Conservation (phyloP, 345 rosid species). For the Corymbia maculata region DNA sequence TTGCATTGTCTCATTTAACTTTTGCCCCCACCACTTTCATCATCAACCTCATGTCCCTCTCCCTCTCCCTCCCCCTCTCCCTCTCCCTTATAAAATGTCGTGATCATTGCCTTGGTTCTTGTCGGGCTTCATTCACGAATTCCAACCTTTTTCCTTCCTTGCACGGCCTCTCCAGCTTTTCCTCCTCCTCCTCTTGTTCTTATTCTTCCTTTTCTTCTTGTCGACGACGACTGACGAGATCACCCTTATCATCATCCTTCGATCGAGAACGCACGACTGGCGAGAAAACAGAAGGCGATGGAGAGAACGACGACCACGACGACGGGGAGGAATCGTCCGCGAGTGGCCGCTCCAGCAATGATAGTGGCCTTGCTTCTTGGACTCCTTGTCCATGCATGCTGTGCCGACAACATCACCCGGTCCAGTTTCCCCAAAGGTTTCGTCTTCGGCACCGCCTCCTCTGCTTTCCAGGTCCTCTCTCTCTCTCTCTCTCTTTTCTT, state of each 20-base stretch:
- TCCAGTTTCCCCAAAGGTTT: slow-evolving; percentile 51
- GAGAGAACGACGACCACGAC: neutral
- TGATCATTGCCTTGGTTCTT: neutral
- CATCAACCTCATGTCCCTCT: neutral
- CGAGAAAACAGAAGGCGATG: neutral
- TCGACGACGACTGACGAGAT: neutral
- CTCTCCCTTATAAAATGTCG: neutral
- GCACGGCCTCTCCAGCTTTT: neutral
- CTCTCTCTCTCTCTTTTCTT: neutral
- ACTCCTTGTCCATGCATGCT: slow-evolving; percentile 6
- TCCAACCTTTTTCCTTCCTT: neutral
- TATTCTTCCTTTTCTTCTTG: neutral
- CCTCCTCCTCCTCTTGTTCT: neutral
- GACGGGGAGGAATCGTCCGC: neutral
- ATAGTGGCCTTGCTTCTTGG: neutral
- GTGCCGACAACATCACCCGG: slow-evolving; percentile 10
- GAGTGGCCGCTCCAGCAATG: neutral
- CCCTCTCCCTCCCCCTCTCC: neutral
- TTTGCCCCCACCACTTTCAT: neutral
- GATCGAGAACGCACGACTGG: neutral
- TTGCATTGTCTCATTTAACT: neutral
- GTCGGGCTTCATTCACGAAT: neutral
- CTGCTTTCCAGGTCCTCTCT: slow-evolving; percentile 59
- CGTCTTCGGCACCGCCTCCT: slow-evolving; percentile 65
- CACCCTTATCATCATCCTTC: neutral